Evolutionary conservation across 225 moss, liverwort and hornwort genomes (phyloP).

Genomic region (Pseudoscleropodium purum): DNA sequence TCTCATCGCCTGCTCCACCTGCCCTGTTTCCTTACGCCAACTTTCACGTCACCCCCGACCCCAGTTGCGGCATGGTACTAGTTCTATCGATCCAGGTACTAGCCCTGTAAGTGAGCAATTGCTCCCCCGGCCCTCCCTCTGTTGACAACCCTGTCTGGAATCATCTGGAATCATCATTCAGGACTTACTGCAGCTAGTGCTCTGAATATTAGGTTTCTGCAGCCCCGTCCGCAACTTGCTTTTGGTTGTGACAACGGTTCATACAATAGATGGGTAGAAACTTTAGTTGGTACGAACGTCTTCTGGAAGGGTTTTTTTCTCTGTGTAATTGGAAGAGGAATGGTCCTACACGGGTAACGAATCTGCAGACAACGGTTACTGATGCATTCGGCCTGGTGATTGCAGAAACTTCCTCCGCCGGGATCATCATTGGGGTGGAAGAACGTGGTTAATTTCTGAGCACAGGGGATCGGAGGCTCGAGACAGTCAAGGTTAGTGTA

Average conservation of each 20-base stretch:
- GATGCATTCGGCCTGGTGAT: neutral
- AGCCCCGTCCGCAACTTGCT: neutral
- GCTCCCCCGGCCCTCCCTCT: neutral
- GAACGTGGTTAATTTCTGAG: neutral
- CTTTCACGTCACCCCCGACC: neutral
- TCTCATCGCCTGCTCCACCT: neutral
- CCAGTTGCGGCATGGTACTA: neutral
- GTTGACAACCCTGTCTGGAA: too few species aligned
- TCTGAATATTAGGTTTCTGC: neutral
- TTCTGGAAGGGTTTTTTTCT: neutral
- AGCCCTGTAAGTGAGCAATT: neutral
- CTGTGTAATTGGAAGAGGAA: neutral
- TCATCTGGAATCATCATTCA: neutral
- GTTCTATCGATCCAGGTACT: neutral
- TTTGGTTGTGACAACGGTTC: neutral
- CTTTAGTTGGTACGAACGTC: neutral
- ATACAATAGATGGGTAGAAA: neutral
- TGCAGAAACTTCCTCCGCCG: neutral
- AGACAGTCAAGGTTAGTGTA: neutral
- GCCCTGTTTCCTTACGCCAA: neutral
- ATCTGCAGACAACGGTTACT: neutral
- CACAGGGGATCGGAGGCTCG: neutral
- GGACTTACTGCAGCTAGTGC: neutral
- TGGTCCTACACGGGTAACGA: neutral
- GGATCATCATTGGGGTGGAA: neutral